These are phyloP conservation scores for Amaranthus tricolor DNA, from an alignment of 179 eudicot genomes.

Conservation along the genomic window DNA sequence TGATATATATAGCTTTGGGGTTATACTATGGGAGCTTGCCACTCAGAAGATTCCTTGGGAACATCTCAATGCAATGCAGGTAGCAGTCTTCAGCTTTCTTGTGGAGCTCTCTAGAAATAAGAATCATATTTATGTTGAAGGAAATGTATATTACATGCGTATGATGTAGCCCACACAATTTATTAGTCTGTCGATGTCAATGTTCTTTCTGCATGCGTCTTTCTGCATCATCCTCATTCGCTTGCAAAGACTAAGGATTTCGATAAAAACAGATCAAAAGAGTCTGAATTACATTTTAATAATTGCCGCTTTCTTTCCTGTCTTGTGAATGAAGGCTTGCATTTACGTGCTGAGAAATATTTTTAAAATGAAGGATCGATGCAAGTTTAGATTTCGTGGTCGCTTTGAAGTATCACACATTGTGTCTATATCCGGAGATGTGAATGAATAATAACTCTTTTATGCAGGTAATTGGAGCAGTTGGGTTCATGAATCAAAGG, in stretches of 20 bases:
- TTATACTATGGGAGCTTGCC: conserved; percentile 92
- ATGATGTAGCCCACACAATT: background rate
- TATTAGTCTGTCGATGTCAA: background rate
- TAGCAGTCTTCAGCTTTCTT: conserved; percentile 26
- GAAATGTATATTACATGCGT: background rate
- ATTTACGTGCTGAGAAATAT: too few species aligned
- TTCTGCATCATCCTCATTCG: background rate
- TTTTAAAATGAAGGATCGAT: too few species aligned
- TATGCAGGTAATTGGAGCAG: conserved; percentile 89
- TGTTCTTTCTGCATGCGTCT: background rate
- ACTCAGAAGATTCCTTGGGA: conserved; percentile 98
- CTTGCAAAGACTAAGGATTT: background rate
- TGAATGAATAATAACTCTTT: conserved; percentile 1
- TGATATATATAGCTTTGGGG: conserved; percentile 94
- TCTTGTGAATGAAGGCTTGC: background rate
- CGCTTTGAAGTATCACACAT: background rate
- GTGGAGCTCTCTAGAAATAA: background rate
- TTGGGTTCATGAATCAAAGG: conserved; percentile 94
- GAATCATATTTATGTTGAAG: background rate
- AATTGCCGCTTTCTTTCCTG: background rate
- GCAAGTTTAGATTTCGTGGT: background rate
- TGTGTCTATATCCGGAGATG: background rate
- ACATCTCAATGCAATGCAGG: conserved; percentile 96
- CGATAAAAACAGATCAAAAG: background rate
- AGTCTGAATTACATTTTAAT: background rate